Percentiles rank a stretch among this genome's conserved stretches.
Evolutionary conservation across 2,329 filamentous ascomycete genomes (phyloP).

Genomic region (Ascochyta pisi): DNA sequence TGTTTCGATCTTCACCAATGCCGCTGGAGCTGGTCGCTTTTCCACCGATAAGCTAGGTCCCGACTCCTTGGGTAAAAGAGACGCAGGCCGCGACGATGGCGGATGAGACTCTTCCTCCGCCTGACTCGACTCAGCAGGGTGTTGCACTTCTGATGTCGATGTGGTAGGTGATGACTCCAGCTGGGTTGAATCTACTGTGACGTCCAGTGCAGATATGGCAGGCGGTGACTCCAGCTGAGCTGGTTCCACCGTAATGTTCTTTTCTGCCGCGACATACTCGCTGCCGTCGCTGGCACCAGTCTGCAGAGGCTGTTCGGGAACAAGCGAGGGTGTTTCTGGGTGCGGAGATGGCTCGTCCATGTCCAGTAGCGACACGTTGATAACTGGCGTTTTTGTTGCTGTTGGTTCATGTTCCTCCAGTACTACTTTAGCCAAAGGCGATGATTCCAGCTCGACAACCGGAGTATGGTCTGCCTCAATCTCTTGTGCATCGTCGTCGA

Average conservation of each 20-base stretch:
- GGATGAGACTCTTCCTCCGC: neutral
- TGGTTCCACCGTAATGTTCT: neutral
- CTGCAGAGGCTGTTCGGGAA: neutral
- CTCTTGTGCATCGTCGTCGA: constrained; percentile 23
- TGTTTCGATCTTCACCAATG: neutral
- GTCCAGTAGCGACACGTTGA: neutral
- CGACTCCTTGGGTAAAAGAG: neutral
- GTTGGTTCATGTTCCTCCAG: neutral
- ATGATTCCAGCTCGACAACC: neutral
- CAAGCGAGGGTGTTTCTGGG: constrained; percentile 1
- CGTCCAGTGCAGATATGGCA: no score
- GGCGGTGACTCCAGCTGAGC: no score
- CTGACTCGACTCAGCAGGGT: neutral
- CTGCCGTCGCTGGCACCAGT: neutral
- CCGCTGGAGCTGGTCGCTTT: neutral
- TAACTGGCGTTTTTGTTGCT: neutral
- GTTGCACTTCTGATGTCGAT: neutral
- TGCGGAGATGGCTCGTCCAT: neutral
- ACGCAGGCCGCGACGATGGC: neutral
- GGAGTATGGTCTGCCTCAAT: constrained; percentile 7
- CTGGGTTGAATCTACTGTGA: neutral
- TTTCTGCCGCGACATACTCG: no score
- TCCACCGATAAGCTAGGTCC: constrained; percentile 1
- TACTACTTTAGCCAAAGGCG: neutral
- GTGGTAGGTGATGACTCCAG: neutral